Base-by-base conservation (phyloP, 2,329 filamentous ascomycete genomes). In the Colletotrichum sp. region DNA sequence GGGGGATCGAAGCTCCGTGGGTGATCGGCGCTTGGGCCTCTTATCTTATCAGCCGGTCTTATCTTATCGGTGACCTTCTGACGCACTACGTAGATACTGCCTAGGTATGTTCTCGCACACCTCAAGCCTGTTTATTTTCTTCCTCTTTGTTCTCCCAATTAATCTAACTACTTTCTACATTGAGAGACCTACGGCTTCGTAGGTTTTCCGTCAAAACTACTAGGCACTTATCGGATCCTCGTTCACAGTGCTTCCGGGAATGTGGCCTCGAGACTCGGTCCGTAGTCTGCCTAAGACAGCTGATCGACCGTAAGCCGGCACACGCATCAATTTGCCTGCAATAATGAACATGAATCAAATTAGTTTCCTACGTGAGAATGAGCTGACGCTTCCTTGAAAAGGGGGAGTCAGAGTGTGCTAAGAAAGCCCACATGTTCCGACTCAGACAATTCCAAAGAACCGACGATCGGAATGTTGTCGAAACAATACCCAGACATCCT, bases 141-240 rank as follows among this genome's bases (percentile, higher is more conserved):
- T 52, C 44, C 6, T 2, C 18, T n/a, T 44, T 39, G 8, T 39
- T n/a, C 18, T n/a, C 8, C 9, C 39, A 6, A n/a, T 44, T n/a
- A 4, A 10, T 0, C 18, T n/a, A 10, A 3, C 1, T 44, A n/a
- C 0, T 44, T 1, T 10, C 18, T 10, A 39, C 0, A 39, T 18
- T 39, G 36, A 5, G 5, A 52, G 4, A 21, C n/a, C 0, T 52
- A 21, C n/a, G 10, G 6, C 5, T 21, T 52, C n/a, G 12, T 4
- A 21, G 6, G 2, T 3, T 21, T 21, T 13, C 8, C 12, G 2
- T 21, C 2, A 21, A 7, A 13, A 12, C 3, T 52, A 8, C 28
- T 28, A 28, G 28, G 28, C 1, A 30, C 44, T 13, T 3, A 10
- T 13, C n/a, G n/a, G 10, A 13, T 21, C 3, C 2, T 21, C 6